Evolutionary conservation across 2,329 filamentous ascomycete genomes (phyloP).

Genomic region (Aspergillus clavatus): DNA sequence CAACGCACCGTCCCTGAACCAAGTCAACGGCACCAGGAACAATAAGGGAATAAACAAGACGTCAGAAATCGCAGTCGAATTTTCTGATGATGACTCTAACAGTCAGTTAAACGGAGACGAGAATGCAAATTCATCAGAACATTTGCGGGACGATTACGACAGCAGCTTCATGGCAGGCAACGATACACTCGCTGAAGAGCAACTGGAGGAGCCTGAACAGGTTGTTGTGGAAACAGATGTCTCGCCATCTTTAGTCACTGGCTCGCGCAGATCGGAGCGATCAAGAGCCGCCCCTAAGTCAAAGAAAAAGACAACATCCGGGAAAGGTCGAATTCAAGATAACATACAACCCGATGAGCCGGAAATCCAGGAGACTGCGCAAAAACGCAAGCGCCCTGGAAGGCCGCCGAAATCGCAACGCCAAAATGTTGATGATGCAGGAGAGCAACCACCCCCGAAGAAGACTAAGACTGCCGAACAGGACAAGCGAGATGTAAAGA

Average conservation of each 20-base stretch:
- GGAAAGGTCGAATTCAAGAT: slow-evolving; percentile 9
- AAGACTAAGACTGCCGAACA: slow-evolving; percentile 27
- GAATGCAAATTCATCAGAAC: slow-evolving; percentile 27
- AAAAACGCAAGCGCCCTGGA: slow-evolving; percentile 28
- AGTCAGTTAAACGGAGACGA: slow-evolving; percentile 29
- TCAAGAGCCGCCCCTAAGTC: slow-evolving; percentile 14
- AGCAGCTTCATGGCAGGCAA: slow-evolving; percentile 25
- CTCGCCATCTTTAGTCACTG: slow-evolving; percentile 8
- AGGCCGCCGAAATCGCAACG: slow-evolving; percentile 28
- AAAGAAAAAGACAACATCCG: slow-evolving; percentile 11
- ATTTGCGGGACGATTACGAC: slow-evolving; percentile 22
- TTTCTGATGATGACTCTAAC: slow-evolving; percentile 35
- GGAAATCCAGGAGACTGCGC: slow-evolving; percentile 13
- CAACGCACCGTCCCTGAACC: slow-evolving; percentile 28
- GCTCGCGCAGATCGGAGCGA: slow-evolving; percentile 12
- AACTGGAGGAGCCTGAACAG: slow-evolving; percentile 12
- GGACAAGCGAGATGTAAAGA: slow-evolving; percentile 19
- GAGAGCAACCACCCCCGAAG: slow-evolving; percentile 27
- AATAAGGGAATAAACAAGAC: slow-evolving; percentile 18
- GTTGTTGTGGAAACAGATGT: slow-evolving; percentile 18
- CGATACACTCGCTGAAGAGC: slow-evolving; percentile 18
- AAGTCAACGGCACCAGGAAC: slow-evolving; percentile 18
- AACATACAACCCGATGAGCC: slow-evolving; percentile 13
- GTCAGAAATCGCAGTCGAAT: slow-evolving; percentile 23
- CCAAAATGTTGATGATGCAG: slow-evolving; percentile 16